Base-by-base conservation (phyloP, 345 rosid species). In the Excoecaria agallocha region DNA sequence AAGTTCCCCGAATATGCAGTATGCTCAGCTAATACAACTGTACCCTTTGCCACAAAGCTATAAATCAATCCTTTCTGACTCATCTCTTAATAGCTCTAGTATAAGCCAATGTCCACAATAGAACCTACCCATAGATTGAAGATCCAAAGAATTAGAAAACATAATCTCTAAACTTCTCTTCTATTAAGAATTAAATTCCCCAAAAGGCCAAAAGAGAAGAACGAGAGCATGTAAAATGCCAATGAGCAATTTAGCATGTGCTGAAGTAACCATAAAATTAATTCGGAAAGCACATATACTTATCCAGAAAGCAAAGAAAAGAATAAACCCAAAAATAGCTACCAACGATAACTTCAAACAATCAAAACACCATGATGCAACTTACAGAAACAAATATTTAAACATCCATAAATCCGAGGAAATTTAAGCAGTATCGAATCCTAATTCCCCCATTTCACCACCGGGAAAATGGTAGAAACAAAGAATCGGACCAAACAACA, bases 11-110 rank as follows among this genome's bases (percentile, higher is more conserved):
- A 85, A 82, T 87, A 95, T 2, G 93, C 80, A 3, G 99, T 95
- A 82, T 95, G 98, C 81, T 95, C 99, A 0, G 99, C 99, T 71
- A 95, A 56, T 73, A 95, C 98, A 50, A 96, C 91, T 6, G 89
- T 93, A 70, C 99, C 99, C 78, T 90, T 96, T 0, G 98, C 93
- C 74, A 91, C 98, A 76, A 96, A 96, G 87, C 98, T 90, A 77
- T 96, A 96, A 70, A 96, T 96, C 87, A 96, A 86, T 46, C 99
- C 98, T 80, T 86, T 89, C 78, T 84, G 96, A 85, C 74, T 91
- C 98, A 95, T 95, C 77, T 79, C 75, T 50, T 30, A 64, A 46
- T 20, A 76, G 61, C 56, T 78, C 62, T 74, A 46, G 52, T 19
- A 12, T 13, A 63, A 16, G 22, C 50, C 76, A 78, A 54, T 70